Conservation (phyloP, 73 alveolate genomes). For the Blepharisma japonicum region DNA sequence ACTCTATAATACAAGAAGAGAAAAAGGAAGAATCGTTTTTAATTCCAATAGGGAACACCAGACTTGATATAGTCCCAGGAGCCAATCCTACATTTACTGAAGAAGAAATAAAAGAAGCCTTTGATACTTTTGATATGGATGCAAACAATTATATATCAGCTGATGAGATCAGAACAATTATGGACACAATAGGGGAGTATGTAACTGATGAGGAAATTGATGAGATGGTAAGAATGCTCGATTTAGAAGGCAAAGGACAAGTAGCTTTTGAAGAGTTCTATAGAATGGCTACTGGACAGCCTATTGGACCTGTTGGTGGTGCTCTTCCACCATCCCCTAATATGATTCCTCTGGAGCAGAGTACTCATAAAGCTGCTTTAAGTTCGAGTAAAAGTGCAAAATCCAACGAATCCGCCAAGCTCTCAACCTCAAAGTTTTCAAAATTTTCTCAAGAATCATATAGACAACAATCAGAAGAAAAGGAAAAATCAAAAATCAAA, state of each 20-base stretch:
- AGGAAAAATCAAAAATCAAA: too few relatives aligned
- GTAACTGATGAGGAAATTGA: conserved; percentile 90
- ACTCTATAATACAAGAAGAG: too few relatives aligned
- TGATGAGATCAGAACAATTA: conserved; percentile 71
- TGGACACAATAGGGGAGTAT: conserved; percentile 81
- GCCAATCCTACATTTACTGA: conserved; percentile 40
- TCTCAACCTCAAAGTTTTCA: too few relatives aligned
- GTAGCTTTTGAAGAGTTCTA: conserved; percentile 81
- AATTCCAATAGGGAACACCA: too few relatives aligned
- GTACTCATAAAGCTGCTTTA: too few relatives aligned
- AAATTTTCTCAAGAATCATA: too few relatives aligned
- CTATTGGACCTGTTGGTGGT: conserved; percentile 70
- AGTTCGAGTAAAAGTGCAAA: too few relatives aligned
- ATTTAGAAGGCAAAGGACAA: conserved; percentile 81
- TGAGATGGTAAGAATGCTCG: conserved; percentile 89
- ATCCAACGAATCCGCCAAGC: too few relatives aligned
- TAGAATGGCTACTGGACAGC: conserved; percentile 72
- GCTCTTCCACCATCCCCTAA: conserved; percentile 66
- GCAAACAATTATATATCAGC: conserved; percentile 75
- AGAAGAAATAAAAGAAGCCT: conserved; percentile 73
- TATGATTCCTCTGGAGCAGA: conserved; percentile 24
- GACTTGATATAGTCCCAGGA: neutral
- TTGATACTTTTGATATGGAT: conserved; percentile 69
- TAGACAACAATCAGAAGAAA: too few relatives aligned
- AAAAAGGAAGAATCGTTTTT: too few relatives aligned